Evolutionary conservation across 2,329 filamentous ascomycete species (phyloP), one percentile per base, ranked within the genome.

Genomic region (Domatiomyces globalis): DNA sequence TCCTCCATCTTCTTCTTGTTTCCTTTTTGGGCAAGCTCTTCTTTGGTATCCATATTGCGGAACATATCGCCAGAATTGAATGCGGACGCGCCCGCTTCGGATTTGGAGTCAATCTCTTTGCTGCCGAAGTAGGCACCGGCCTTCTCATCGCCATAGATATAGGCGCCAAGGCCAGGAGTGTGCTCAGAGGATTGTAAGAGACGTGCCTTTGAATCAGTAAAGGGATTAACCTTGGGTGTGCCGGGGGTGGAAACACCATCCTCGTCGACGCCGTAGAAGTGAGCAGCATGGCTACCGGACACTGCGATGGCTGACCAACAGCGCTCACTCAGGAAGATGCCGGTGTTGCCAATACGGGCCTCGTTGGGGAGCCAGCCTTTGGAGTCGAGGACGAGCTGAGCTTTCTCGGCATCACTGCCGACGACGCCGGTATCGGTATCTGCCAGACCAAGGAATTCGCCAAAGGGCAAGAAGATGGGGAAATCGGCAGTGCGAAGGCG

Each of bases 11-110:
- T 81, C 68, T 90, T 87, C 59, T 94, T 87, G 58, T 95, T 94
- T 55, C 87, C 87, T 59, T 94, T 90, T 69, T 96, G 90, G 0
- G 90, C 87, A 79, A 98, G 87, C 65, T 95, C 86, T 65, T 94
- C 85, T 56, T 87, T 80, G 5, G 90, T 95, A 60, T 96, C 90
- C 6, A 96, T 75, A 62, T 95, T 95, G 63, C 88, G 87, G 75
- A 98, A 98, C 90, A 98, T 95, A 65, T 98, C 92, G 6, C 92
- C 89, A 49, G 79, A 85, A 46, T 89, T 85, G 64, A 95, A 84
- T 5, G 87, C 88, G n/a, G 90, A 95, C 1, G 78, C 84, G 3
- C 89, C 90, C 6, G 90, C 89, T 49, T 98, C 92, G 27, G 92
- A 96, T 44, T 88, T 87, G 6, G 82, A 74, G 64, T 98, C 92